phyloP scores from a whole-genome alignment of 164 flowering plant species.

The Litsea cubeba region DNA sequence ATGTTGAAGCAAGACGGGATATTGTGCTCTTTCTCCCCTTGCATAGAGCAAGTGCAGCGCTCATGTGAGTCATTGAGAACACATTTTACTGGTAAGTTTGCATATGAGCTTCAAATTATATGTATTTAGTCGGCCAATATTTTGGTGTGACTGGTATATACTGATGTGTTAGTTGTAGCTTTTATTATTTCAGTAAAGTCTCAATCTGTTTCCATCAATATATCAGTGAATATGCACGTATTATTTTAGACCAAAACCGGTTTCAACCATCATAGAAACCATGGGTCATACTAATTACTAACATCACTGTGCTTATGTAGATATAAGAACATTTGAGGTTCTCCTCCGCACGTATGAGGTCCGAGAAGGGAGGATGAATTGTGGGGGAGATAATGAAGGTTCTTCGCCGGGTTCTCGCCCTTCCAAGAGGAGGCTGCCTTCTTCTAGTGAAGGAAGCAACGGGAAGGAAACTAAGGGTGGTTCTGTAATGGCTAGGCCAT shows the following conservation, averaged over 20 bases:
- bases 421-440: constrained; percentile 59
- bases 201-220: too few species aligned
- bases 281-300: too few species aligned
- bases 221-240: too few species aligned
- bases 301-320: constrained; percentile 28
- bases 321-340: constrained; percentile 87
- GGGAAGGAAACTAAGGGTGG: constrained; percentile 22
- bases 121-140: too few species aligned
- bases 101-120: too few species aligned
- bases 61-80: constrained; percentile 66
- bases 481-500: constrained; percentile 59
- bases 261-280: too few species aligned
- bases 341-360: constrained; percentile 81
- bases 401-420: constrained; percentile 31
- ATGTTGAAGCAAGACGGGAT: constrained; percentile 87
- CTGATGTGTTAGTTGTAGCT: background rate
- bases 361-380: constrained; percentile 44
- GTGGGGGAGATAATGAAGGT: constrained; percentile 25
- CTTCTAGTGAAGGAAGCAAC: constrained; percentile 32
- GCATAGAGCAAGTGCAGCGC: constrained; percentile 98
- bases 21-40: constrained; percentile 93
- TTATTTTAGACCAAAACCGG: too few species aligned
- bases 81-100: constrained; percentile 61
- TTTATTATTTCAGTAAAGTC: too few species aligned
- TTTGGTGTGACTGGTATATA: too few species aligned